A percentile compares a stretch with the other conserved stretches of the same genome.
These are phyloP conservation scores for Prunus campanulata DNA, from an alignment of 306 rosid genomes.

Conservation along the genomic window DNA sequence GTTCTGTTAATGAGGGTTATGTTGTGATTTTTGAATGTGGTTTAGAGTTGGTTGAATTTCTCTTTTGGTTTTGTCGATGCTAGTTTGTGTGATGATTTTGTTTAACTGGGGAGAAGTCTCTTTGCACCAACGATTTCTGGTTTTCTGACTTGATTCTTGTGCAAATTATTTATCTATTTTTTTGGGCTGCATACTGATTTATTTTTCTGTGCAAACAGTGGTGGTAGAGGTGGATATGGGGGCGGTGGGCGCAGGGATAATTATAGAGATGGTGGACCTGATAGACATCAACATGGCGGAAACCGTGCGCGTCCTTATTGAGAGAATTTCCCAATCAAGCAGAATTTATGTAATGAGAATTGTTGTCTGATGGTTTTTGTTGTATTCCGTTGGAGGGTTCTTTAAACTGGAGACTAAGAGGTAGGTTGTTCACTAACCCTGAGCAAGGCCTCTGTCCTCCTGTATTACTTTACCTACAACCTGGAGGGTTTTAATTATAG, in stretches of 20 bases:
- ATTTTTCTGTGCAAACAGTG: constrained; percentile 44
- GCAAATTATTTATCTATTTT: background rate
- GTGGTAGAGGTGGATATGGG: constrained; percentile 94
- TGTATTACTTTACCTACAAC: constrained; percentile 38
- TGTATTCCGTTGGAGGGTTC: constrained; percentile 70
- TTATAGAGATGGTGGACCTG: constrained; percentile 81
- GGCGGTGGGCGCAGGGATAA: constrained; percentile 88
- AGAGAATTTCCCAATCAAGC: constrained; percentile 42
- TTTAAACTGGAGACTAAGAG: constrained; percentile 85
- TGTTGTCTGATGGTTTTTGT: constrained; percentile 72
- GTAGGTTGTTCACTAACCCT: constrained; percentile 89
- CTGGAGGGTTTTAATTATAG: constrained; percentile 54
- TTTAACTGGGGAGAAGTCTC: background rate
- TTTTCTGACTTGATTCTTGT: background rate
- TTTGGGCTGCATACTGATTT: background rate
- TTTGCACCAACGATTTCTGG: background rate
- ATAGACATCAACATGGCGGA: constrained; percentile 88
- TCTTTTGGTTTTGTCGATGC: background rate
- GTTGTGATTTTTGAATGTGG: background rate
- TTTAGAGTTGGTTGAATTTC: background rate
- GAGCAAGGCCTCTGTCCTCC: constrained; percentile 83
- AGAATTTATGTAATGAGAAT: constrained; percentile 77
- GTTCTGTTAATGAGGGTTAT: background rate
- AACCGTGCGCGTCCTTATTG: constrained; percentile 94
- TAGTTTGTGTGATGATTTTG: background rate